phyloP scores from a whole-genome alignment of 2,329 filamentous ascomycete genomes.

The Aureobasidium namibiae region DNA sequence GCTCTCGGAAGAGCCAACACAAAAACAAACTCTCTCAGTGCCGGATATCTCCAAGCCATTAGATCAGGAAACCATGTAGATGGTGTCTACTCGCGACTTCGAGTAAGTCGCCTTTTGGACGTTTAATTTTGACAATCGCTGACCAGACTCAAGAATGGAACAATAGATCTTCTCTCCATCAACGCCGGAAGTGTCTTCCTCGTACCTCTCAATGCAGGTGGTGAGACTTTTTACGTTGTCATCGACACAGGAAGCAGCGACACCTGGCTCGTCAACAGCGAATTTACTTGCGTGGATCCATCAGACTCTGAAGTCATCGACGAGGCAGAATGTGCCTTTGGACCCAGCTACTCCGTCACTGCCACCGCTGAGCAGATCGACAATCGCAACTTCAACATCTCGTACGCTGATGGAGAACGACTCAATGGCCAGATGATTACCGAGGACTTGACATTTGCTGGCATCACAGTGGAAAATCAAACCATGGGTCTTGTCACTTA shows the following conservation, averaged over 20 bases:
- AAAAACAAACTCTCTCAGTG: neutral
- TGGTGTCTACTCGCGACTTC: conserved; percentile 3
- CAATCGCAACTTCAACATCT: conserved; percentile 35
- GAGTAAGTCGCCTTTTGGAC: neutral
- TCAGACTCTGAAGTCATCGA: neutral
- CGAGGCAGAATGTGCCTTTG: conserved; percentile 25
- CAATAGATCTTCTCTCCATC: conserved; percentile 13
- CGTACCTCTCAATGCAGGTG: conserved; percentile 23
- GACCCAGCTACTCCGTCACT: conserved; percentile 23
- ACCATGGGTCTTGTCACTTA: conserved; percentile 38
- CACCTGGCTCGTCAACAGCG: conserved; percentile 34
- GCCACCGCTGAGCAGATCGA: conserved; percentile 31
- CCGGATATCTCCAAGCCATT: conserved; percentile 4
- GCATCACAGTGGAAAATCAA: conserved; percentile 37
- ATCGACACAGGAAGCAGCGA: conserved; percentile 43
- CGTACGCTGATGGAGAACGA: conserved; percentile 36
- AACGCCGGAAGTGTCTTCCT: conserved; percentile 24
- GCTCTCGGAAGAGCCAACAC: neutral
- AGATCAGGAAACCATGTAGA: neutral
- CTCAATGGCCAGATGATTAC: conserved; percentile 33
- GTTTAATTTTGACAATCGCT: neutral
- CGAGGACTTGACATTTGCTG: conserved; percentile 37
- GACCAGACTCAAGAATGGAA: neutral
- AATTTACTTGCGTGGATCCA: conserved; percentile 29
- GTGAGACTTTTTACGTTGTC: conserved; percentile 28